Evolutionary conservation across 208 protist genomes (phyloP), one percentile per base, ranked within the genome.

Genomic region (Sergeia podlipaevii): DNA sequence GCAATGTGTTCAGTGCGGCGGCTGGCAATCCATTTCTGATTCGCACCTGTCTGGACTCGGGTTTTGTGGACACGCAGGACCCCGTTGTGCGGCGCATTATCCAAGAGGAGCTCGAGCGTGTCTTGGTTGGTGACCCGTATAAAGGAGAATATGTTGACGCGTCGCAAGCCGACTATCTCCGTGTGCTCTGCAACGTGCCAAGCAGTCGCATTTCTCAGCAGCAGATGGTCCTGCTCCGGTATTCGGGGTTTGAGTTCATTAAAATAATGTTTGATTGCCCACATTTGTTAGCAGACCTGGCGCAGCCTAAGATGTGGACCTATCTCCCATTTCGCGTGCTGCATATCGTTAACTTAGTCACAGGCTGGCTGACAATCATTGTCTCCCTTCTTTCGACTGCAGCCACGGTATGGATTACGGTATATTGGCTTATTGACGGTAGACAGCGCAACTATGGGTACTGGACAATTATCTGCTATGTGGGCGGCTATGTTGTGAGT

Each of bases 161-260:
- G 1, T 70, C 77, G 27, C 66, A 83, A 39, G 68, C 76, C 28
- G 70, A 73, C 41, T 95, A 91, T 43, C 64, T 95, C 18, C 54
- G 48, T 27, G 74, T 65, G 20, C 70, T 95, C 7, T 87, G 74
- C 55, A 55, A 47, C 29, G 71, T 89, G 15, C 83, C 58, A 29
- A 83, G 60, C 27, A 62, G 65, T 5, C 75, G 71, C 2, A 67
- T 95, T 30, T 85, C 66, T 18, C 65, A 70, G 38, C 44, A 57
- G 30, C 87, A 95, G 62, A 73, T 85, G 62, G 65, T 70, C 8
- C 79, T 88, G 8, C 70, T 88, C 28, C 75, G 76, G 15, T 76
- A 89, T 50, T 87, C 81, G 10, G 87, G 87, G 2, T 91, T 91
- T 68, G 83, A 89, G 54, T 91, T 87, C 62, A 66, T 78, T 30